These are phyloP conservation scores for Coemansia sp. DNA, from an alignment of 192 early-diverging fungal genomes.

Conservation along the genomic window DNA sequence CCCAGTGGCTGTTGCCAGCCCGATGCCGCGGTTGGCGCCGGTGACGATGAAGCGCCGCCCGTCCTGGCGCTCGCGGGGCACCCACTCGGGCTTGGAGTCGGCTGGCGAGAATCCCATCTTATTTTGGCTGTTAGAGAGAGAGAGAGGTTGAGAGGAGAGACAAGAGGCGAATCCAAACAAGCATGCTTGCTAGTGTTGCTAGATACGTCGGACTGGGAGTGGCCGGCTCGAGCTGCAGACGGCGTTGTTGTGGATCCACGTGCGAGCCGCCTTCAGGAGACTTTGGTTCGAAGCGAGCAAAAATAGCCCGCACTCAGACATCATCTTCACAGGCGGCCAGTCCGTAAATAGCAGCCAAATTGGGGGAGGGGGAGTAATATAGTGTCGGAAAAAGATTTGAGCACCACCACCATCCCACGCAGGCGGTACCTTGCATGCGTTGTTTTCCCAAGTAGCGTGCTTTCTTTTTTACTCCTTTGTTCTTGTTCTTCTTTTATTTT, in stretches of 20 bases:
- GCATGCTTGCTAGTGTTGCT: neutral
- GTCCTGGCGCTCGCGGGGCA: constrained; percentile 37
- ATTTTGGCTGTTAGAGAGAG: neutral
- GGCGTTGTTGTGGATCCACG: neutral
- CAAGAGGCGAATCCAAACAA: neutral
- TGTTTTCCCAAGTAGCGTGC: neutral
- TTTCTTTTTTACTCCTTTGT: neutral
- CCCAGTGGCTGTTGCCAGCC: constrained; percentile 33
- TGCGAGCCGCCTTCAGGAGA: neutral
- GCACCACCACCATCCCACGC: neutral
- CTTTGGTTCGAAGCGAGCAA: too few species aligned
- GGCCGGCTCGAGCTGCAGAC: neutral
- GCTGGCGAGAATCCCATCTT: constrained; percentile 48
- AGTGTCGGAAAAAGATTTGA: neutral
- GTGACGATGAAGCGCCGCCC: constrained; percentile 44
- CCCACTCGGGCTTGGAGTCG: constrained; percentile 31
- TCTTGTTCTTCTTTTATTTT: neutral
- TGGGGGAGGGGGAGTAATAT: neutral
- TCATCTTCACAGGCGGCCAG: neutral
- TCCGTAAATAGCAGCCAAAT: neutral
- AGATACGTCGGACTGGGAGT: neutral
- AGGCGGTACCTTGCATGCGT: neutral
- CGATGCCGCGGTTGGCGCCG: constrained; percentile 52
- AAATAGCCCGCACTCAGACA: too few species aligned
- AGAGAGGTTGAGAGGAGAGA: neutral